Conservation (phyloP, 148 eudicot species). For the Rhododendron williamsianum region DNA sequence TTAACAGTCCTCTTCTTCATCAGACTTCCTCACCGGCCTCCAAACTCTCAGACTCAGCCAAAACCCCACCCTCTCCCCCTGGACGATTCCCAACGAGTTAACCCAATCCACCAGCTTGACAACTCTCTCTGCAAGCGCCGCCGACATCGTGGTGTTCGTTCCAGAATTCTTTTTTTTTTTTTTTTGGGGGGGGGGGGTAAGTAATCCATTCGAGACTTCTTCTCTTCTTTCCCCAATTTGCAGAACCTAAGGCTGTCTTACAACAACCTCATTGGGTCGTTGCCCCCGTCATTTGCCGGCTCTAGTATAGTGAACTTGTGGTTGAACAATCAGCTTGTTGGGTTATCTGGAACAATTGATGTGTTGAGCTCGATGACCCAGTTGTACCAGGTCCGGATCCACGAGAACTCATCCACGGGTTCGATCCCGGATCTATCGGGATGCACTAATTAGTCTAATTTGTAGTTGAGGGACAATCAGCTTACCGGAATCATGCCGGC, state of each 20-base stretch:
- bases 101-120: slow-evolving; percentile 26
- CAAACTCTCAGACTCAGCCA: slow-evolving; percentile 30
- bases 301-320: slow-evolving; percentile 37
- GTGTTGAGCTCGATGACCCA: slow-evolving; percentile 48
- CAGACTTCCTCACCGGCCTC: slow-evolving; percentile 21
- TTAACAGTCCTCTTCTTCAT: too few species aligned
- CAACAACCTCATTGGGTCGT: too few species aligned
- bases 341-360: slow-evolving; percentile 36
- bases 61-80: slow-evolving; percentile 32
- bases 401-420: slow-evolving; percentile 45
- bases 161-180: too few species aligned
- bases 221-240: too few species aligned
- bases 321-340: slow-evolving; percentile 45
- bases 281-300: slow-evolving; percentile 33
- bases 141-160: too few species aligned
- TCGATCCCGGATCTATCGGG: slow-evolving; percentile 49
- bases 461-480: slow-evolving; percentile 47
- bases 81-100: slow-evolving; percentile 42
- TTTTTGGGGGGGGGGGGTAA: too few species aligned
- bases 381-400: slow-evolving; percentile 53
- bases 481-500: slow-evolving; percentile 37
- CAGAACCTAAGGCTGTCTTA: too few species aligned
- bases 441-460: not conserved
- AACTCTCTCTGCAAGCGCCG: too few species aligned
- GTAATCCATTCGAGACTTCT: too few species aligned